phyloP scores from a whole-genome alignment of 1,284 basidiomycete species.

The Austroboletus novae-zelandiae region DNA sequence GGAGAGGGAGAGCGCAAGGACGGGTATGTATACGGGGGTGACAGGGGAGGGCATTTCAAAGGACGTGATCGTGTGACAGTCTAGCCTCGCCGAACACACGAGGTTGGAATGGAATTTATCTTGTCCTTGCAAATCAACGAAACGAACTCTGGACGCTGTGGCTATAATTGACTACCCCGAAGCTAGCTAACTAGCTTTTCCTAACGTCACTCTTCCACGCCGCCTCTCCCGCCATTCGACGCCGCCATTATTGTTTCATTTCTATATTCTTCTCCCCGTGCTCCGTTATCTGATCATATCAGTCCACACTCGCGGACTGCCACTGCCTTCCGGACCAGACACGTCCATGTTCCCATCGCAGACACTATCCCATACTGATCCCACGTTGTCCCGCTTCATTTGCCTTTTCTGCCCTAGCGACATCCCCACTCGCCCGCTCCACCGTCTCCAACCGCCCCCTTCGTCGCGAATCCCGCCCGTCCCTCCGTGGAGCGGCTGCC shows the following conservation, averaged over 20 bases:
- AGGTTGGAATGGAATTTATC: slow-evolving; percentile 10
- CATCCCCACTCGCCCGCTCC: background rate
- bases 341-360: too few species aligned
- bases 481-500: slow-evolving; percentile 8
- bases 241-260: background rate
- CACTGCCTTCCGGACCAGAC: too few species aligned
- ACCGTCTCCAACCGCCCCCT: too few species aligned
- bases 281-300: too few species aligned
- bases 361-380: too few species aligned
- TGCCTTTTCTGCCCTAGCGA: slow-evolving; percentile 3
- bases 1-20: background rate
- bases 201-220: slow-evolving; percentile 3
- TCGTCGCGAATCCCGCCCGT: slow-evolving; percentile 14
- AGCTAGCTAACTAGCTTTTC: background rate
- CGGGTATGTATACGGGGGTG: slow-evolving; percentile 23
- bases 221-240: slow-evolving; percentile 3
- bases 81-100: slow-evolving; percentile 26
- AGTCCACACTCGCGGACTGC: too few species aligned
- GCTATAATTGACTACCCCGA: slow-evolving; percentile 9
- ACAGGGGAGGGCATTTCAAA: slow-evolving; percentile 17
- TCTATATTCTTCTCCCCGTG: too few species aligned
- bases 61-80: slow-evolving; percentile 28
- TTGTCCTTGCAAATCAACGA: background rate
- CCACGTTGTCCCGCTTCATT: background rate
- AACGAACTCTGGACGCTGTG: too few species aligned